Percentiles rank a stretch among this genome's conserved stretches.
phyloP scores from a whole-genome alignment of 345 rosid genomes.

The Euphorbia tirucalli region DNA sequence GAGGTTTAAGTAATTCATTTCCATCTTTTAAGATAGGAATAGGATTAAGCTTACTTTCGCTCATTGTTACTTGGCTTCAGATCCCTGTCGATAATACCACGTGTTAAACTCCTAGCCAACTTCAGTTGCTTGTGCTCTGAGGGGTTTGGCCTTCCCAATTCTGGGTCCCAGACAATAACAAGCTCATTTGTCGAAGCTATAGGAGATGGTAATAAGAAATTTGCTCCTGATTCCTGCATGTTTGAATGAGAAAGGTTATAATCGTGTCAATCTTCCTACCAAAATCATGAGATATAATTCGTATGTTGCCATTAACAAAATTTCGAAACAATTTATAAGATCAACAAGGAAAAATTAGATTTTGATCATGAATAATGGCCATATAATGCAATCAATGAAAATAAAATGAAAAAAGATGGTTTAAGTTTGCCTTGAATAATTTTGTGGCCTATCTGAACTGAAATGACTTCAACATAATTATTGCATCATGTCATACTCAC shows the following conservation, averaged over 20 bases:
- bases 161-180: constrained; percentile 93
- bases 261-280: constrained; percentile 1
- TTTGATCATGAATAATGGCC: not conserved
- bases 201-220: constrained; percentile 76
- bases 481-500: not conserved
- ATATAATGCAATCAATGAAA: not conserved
- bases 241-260: constrained; percentile 14
- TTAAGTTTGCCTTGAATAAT: not conserved
- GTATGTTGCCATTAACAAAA: not conserved
- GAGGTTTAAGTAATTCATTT: not conserved
- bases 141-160: constrained; percentile 88
- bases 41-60: constrained; percentile 63
- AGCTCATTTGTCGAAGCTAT: constrained; percentile 91
- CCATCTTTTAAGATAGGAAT: constrained; percentile 2
- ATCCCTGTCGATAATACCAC: constrained; percentile 97
- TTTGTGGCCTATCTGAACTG: not conserved
- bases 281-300: not conserved
- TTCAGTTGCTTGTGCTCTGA: constrained; percentile 97
- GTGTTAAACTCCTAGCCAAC: constrained; percentile 92
- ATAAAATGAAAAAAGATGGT: not conserved
- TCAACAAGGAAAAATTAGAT: not conserved
- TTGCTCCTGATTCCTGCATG: constrained; percentile 82
- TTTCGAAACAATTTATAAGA: not conserved
- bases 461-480: not conserved
- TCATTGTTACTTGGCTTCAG: constrained; percentile 81